phyloP scores from a whole-genome alignment of 345 rosid genomes.

The Eucalyptus curtisii region DNA sequence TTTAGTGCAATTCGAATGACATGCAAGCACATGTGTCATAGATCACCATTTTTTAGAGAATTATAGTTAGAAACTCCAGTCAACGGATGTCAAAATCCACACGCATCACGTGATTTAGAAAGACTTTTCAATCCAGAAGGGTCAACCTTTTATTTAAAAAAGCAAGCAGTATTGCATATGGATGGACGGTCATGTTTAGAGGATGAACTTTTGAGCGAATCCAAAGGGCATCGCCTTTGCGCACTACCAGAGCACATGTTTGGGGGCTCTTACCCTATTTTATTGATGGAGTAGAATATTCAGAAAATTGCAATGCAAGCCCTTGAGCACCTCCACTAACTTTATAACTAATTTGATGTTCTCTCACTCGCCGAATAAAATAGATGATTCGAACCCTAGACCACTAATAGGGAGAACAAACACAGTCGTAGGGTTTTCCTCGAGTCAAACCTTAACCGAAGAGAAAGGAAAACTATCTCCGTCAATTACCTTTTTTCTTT shows the following conservation, averaged over 20 bases:
- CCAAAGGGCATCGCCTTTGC: not conserved
- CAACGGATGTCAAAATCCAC: not conserved
- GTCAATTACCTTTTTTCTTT: not conserved
- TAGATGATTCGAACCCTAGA: not conserved
- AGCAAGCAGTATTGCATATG: not conserved
- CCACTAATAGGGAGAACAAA: not conserved
- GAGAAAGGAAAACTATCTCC: not conserved
- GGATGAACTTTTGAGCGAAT: not conserved
- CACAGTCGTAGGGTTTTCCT: not conserved
- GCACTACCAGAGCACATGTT: not conserved
- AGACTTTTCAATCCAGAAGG: not conserved
- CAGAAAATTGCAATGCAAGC: not conserved
- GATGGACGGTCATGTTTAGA: not conserved
- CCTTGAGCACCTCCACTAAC: not conserved
- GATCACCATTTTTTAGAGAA: not conserved
- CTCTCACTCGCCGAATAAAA: not conserved
- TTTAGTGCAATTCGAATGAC: not conserved
- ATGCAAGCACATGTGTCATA: not conserved
- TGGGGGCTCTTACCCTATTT: not conserved
- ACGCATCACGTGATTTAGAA: not conserved
- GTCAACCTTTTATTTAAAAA: not conserved
- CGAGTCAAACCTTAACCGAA: not conserved
- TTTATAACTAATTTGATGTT: not conserved
- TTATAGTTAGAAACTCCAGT: not conserved
- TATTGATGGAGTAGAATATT: not conserved